phyloP scores from a whole-genome alignment of 1,284 basidiomycete species.

The Heterobasidion irregulare region DNA sequence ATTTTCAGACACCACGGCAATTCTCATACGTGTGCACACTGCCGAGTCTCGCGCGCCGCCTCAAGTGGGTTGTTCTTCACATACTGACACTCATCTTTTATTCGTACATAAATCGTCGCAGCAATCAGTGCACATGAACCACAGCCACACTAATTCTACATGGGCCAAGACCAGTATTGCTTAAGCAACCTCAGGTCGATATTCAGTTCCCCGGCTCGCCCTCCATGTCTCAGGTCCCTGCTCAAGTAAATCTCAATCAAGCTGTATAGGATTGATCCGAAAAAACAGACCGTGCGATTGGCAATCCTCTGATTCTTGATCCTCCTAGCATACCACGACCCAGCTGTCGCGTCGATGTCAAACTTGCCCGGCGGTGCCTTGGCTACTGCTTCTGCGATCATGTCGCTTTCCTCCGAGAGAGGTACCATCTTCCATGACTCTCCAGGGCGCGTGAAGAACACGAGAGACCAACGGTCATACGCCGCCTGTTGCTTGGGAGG shows the following conservation, averaged over 20 bases:
- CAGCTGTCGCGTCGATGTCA: conserved; percentile 17
- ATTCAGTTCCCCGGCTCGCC: conserved; percentile 2
- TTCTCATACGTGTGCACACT: too few species aligned
- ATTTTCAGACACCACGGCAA: too few species aligned
- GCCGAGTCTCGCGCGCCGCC: too few species aligned
- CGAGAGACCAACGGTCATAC: conserved; percentile 24
- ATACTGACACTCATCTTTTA: too few species aligned
- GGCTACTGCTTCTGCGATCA: conserved; percentile 18
- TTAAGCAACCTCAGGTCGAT: neutral
- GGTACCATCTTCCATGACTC: conserved; percentile 18
- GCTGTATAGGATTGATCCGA: neutral
- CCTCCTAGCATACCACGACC: conserved; percentile 16
- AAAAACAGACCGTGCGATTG: neutral
- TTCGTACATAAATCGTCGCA: too few species aligned
- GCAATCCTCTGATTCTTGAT: conserved; percentile 1
- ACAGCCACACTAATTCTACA: too few species aligned
- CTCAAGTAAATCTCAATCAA: neutral
- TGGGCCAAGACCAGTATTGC: neutral
- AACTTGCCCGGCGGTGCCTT: conserved; percentile 13
- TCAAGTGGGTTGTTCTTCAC: too few species aligned
- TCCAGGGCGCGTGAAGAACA: conserved; percentile 28
- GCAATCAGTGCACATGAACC: too few species aligned
- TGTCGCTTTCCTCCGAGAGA: conserved; percentile 14
- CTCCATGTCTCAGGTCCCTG: conserved; percentile 1
- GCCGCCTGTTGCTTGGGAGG: conserved; percentile 21